Evolutionary conservation across 1,284 basidiomycete genomes (phyloP).

Genomic region (Malassezia pachydermatis): DNA sequence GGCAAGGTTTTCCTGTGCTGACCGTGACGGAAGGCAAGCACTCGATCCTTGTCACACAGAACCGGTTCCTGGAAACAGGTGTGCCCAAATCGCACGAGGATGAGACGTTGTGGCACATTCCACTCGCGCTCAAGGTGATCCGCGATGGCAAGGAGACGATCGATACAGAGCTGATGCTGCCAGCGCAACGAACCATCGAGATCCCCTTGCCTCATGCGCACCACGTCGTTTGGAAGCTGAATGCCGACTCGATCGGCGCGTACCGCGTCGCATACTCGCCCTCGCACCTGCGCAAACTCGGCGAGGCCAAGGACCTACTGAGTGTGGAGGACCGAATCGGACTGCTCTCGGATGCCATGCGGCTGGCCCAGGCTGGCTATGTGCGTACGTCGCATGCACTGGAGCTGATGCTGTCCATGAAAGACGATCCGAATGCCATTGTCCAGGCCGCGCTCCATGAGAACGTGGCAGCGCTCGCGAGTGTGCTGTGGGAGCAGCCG

Average conservation of each 20-base stretch:
- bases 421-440: constrained; percentile 50
- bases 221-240: constrained; percentile 67
- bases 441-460: constrained; percentile 29
- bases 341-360: constrained; percentile 68
- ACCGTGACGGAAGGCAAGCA: constrained; percentile 37
- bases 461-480: constrained; percentile 37
- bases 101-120: constrained; percentile 78
- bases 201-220: constrained; percentile 59
- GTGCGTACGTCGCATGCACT: constrained; percentile 52
- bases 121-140: constrained; percentile 56
- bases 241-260: constrained; percentile 76
- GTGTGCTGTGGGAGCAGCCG: constrained; percentile 77
- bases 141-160: constrained; percentile 44
- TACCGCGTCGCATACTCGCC: constrained; percentile 81
- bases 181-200: constrained; percentile 56
- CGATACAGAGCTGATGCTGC: constrained; percentile 54
- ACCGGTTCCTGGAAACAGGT: constrained; percentile 83
- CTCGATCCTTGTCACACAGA: constrained; percentile 57
- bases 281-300: constrained; percentile 61
- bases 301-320: constrained; percentile 61
- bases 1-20: constrained; percentile 65
- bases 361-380: constrained; percentile 70
- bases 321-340: constrained; percentile 76
- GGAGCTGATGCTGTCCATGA: constrained; percentile 63
- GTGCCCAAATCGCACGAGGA: constrained; percentile 63